Evolutionary conservation across 2,329 filamentous ascomycete species (phyloP).

Genomic region (Xylariaceae sp.): DNA sequence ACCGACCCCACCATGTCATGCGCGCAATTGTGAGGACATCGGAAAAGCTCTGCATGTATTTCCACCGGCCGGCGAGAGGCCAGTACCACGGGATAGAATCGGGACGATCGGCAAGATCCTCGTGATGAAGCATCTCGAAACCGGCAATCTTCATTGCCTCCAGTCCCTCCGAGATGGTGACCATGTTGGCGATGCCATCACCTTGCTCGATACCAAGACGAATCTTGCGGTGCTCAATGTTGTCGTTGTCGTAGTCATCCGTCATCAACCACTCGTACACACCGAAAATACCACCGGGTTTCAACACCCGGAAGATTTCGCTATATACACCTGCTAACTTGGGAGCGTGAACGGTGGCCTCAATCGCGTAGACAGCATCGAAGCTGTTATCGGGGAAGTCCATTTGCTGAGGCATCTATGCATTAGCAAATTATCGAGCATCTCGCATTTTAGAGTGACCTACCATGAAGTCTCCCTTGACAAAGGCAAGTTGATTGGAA

Average conservation of each 20-base stretch:
- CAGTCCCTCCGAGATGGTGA: slow-evolving; percentile 80
- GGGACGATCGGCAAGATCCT: slow-evolving; percentile 81
- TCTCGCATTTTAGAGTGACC: slow-evolving; percentile 20
- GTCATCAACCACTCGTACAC: slow-evolving; percentile 99
- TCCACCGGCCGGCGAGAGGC: slow-evolving; percentile 84
- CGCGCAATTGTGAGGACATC: slow-evolving; percentile 85
- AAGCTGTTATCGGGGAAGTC: slow-evolving; percentile 90
- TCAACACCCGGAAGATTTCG: slow-evolving; percentile 93
- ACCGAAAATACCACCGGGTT: slow-evolving; percentile 93
- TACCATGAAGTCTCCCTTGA: slow-evolving; percentile 97
- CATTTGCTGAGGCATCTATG: slow-evolving; percentile 71
- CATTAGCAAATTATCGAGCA: slow-evolving; percentile 1
- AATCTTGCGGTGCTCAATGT: slow-evolving; percentile 85
- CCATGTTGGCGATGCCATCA: slow-evolving; percentile 98
- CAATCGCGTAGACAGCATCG: slow-evolving; percentile 95
- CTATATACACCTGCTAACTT: slow-evolving; percentile 90
- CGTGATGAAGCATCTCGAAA: slow-evolving; percentile 81
- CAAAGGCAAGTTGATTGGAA: slow-evolving; percentile 79
- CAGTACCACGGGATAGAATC: slow-evolving; percentile 92
- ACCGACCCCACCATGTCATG: slow-evolving; percentile 86
- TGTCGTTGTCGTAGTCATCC: slow-evolving; percentile 88
- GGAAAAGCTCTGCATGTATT: slow-evolving; percentile 78
- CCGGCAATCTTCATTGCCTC: slow-evolving; percentile 85
- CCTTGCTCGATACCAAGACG: slow-evolving; percentile 94
- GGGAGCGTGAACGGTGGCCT: slow-evolving; percentile 94